Evolutionary conservation across 371 early-diverging fungal genomes (phyloP).

Genomic region (Mortierella sp.): DNA sequence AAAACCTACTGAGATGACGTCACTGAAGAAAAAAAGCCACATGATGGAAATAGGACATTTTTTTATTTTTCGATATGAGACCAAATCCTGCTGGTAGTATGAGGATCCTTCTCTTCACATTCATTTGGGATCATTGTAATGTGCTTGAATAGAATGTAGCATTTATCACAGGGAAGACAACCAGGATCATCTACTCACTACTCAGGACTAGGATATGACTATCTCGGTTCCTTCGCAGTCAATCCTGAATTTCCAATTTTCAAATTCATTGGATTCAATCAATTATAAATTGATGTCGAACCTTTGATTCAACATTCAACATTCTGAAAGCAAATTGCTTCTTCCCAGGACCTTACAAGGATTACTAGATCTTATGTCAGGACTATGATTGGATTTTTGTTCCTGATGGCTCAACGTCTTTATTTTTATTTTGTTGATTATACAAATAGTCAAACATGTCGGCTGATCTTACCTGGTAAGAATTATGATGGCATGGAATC

Average conservation of each 20-base stretch:
- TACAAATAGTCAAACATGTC: conserved; percentile 44
- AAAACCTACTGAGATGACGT: no score
- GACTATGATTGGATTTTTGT: neutral
- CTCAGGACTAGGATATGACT: neutral
- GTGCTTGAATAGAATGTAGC: conserved; percentile 5
- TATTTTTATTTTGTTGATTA: conserved; percentile 14
- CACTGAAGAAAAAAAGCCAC: conserved; percentile 12
- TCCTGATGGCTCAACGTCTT: neutral
- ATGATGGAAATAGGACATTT: conserved; percentile 3
- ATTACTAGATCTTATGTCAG: neutral
- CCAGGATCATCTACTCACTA: neutral
- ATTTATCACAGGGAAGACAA: neutral
- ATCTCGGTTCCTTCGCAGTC: neutral
- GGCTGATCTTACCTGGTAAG: conserved; percentile 58
- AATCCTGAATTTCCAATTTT: conserved; percentile 3
- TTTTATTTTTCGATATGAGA: conserved; percentile 5
- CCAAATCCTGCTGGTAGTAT: neutral
- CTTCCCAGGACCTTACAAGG: neutral
- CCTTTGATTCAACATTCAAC: conserved; percentile 28
- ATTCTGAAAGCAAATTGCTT: neutral
- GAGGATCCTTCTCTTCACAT: conserved; percentile 41
- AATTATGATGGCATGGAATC: neutral
- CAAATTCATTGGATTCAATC: neutral
- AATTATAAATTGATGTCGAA: conserved; percentile 10
- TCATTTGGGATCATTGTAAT: conserved; percentile 41